Evolutionary conservation across 495 filamentous ascomycete species (phyloP).

Genomic region (Hypoxylon rickii): DNA sequence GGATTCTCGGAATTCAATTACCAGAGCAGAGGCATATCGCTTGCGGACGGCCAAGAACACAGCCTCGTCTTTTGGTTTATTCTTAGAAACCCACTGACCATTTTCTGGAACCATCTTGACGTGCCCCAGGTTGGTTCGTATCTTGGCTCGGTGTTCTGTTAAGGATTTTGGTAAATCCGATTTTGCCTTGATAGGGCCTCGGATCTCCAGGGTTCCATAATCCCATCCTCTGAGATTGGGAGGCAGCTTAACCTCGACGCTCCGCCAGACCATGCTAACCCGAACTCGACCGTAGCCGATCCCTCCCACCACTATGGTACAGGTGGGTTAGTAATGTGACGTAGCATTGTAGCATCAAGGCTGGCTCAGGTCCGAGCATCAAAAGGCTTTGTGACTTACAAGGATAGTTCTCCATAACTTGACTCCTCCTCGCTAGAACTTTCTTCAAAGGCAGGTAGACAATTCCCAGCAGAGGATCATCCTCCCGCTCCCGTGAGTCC

Average conservation of each 20-base stretch:
- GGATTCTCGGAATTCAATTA: conserved; percentile 64
- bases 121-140: conserved; percentile 56
- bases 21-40: conserved; percentile 61
- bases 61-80: conserved; percentile 48
- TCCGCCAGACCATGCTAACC: conserved; percentile 71
- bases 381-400: too few species aligned
- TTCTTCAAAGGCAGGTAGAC: conserved; percentile 65
- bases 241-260: conserved; percentile 62
- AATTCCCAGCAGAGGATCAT: conserved; percentile 68
- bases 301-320: conserved; percentile 53
- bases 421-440: conserved; percentile 60
- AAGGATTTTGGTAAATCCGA: conserved; percentile 50
- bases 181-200: conserved; percentile 40
- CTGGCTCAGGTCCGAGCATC: too few species aligned
- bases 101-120: conserved; percentile 59
- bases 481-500: conserved; percentile 66
- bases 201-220: conserved; percentile 67
- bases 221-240: conserved; percentile 64
- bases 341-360: background rate
- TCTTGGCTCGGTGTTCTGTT: conserved; percentile 53
- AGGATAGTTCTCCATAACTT: conserved; percentile 66
- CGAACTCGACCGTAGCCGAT: conserved; percentile 70
- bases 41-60: conserved; percentile 62
- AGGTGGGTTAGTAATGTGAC: conserved; percentile 6
- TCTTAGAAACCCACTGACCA: conserved; percentile 37